phyloP scores from a whole-genome alignment of 2,329 filamentous ascomycete genomes.

The Curvularia spicifera region DNA sequence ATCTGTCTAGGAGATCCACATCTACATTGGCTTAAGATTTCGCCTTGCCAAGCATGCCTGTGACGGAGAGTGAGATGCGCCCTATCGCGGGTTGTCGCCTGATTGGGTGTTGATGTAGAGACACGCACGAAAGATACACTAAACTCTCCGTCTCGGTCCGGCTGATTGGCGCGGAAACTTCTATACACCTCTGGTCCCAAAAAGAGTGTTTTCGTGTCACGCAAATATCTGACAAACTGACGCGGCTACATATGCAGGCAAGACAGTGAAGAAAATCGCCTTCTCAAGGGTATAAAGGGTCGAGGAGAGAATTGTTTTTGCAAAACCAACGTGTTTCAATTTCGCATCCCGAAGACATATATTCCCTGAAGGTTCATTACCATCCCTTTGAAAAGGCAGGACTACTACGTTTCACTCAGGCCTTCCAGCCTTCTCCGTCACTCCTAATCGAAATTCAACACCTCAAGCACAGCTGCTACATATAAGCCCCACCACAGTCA shows the following conservation, averaged over 20 bases:
- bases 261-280: neutral
- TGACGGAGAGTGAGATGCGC: constrained; percentile 1
- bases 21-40: neutral
- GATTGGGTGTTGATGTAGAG: neutral
- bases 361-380: neutral
- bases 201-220: neutral
- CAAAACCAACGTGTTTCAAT: neutral
- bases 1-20: neutral
- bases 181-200: neutral
- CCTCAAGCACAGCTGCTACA: neutral
- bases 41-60: neutral
- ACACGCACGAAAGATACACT: neutral
- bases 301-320: neutral
- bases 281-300: constrained; percentile 2
- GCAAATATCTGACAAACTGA: constrained; percentile 5
- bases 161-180: neutral
- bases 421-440: neutral
- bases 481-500: constrained; percentile 9
- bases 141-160: neutral
- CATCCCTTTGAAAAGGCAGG: neutral
- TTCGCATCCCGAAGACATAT: neutral
- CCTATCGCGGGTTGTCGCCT: neutral
- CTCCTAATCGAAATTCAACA: neutral
- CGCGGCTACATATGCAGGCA: neutral
- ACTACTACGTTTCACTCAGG: neutral